phyloP scores from a whole-genome alignment of 257 asterid species.

The Solanum medicagineum region DNA sequence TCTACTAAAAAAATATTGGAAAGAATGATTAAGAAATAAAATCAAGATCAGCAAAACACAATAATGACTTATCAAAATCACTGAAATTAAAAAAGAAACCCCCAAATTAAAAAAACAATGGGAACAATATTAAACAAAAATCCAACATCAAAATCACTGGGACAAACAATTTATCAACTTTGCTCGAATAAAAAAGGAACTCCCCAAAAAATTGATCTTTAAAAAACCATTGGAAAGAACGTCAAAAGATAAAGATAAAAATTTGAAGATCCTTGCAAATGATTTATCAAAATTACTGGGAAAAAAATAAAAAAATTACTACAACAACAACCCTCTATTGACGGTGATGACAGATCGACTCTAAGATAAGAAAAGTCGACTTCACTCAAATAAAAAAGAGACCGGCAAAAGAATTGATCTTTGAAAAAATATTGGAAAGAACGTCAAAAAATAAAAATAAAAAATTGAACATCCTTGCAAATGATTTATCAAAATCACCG shows the following conservation, averaged over 20 bases:
- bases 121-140: background rate
- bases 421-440: no score
- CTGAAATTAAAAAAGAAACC: background rate
- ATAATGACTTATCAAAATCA: background rate
- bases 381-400: no score
- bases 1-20: background rate
- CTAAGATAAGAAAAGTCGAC: no score
- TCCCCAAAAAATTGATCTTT: background rate
- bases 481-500: background rate
- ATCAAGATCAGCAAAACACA: background rate
- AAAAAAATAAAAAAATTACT: background rate
- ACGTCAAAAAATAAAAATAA: background rate
- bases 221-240: background rate
- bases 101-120: background rate
- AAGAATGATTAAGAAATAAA: background rate
- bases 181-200: background rate
- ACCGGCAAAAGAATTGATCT: no score
- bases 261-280: background rate
- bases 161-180: background rate
- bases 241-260: background rate
- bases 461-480: background rate
- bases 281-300: background rate
- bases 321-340: no score
- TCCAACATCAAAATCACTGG: background rate
- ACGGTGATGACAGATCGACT: no score